Conservation (phyloP, 257 asterid genomes). For the Mitragyna speciosa region DNA sequence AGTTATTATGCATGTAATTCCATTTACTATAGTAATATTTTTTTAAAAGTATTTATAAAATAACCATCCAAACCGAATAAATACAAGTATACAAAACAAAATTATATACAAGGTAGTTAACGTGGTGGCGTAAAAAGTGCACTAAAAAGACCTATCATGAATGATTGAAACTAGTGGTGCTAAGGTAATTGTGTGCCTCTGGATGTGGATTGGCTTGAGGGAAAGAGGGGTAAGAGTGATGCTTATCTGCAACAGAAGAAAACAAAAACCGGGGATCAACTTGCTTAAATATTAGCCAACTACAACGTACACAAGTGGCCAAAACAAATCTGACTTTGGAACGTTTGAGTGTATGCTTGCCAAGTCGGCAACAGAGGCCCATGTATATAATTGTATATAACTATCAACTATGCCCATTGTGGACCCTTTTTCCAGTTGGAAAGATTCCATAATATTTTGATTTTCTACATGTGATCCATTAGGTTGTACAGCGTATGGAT, state of each 20-base stretch:
- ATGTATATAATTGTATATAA: neutral
- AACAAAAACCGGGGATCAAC: conserved; percentile 26
- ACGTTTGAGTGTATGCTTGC: conserved; percentile 21
- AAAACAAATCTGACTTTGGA: conserved; percentile 36
- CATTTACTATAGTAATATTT: no score
- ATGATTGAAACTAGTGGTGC: conserved; percentile 14
- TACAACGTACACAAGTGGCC: conserved; percentile 39
- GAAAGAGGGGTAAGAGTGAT: neutral
- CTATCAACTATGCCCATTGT: neutral
- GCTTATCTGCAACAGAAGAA: conserved; percentile 42
- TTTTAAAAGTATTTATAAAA: no score
- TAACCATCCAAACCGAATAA: no score
- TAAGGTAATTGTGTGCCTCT: conserved; percentile 6
- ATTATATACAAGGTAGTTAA: no score
- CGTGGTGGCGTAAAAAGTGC: no score
- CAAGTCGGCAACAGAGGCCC: conserved; percentile 54
- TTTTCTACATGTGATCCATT: conserved; percentile 1
- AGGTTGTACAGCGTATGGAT: neutral
- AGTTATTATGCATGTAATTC: no score
- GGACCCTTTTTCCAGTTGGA: conserved; percentile 15
- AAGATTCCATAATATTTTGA: conserved; percentile 9
- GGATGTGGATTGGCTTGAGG: conserved; percentile 18
- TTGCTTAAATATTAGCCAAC: conserved; percentile 6
- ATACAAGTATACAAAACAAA: no score
- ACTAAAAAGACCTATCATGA: no score